phyloP scores from a whole-genome alignment of 495 filamentous ascomycete genomes.

The Aspergillus panamensis region DNA sequence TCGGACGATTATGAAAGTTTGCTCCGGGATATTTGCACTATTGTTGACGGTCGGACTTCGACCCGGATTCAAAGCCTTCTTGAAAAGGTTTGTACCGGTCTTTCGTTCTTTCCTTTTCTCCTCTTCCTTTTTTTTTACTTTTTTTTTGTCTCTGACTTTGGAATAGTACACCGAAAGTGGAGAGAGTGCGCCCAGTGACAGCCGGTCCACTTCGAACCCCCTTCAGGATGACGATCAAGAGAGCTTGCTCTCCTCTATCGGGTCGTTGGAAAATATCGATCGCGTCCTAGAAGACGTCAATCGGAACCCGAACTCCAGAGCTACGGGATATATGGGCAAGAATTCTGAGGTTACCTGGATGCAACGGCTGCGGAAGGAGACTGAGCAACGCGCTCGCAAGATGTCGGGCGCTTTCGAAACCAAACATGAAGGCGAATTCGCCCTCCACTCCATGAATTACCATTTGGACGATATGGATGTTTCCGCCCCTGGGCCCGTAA shows the following conservation, averaged over 20 bases:
- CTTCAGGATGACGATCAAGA: constrained; percentile 33
- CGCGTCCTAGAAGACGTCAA: constrained; percentile 60
- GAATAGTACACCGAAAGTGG: constrained; percentile 20
- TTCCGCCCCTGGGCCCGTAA: constrained; percentile 43
- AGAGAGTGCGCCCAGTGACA: constrained; percentile 29
- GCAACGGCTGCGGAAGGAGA: constrained; percentile 43
- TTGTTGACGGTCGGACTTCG: constrained; percentile 33
- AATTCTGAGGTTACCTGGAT: constrained; percentile 65
- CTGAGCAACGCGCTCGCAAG: constrained; percentile 33
- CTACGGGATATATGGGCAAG: constrained; percentile 63
- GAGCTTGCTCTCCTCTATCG: constrained; percentile 49
- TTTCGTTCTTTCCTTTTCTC: neutral
- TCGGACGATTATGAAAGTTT: constrained; percentile 49
- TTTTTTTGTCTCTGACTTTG: neutral
- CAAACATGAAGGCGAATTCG: constrained; percentile 29
- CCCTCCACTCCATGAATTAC: constrained; percentile 50
- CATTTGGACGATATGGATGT: constrained; percentile 58
- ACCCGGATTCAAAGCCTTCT: constrained; percentile 38
- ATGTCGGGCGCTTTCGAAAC: constrained; percentile 33
- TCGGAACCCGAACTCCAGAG: constrained; percentile 43
- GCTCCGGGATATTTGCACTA: constrained; percentile 36
- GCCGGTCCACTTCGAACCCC: constrained; percentile 24
- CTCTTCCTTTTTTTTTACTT: neutral
- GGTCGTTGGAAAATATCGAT: constrained; percentile 59
- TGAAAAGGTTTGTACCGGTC: constrained; percentile 35